phyloP scores from a whole-genome alignment of 1,139 yeast genomes.

The Nakaseomyces delphensis region DNA sequence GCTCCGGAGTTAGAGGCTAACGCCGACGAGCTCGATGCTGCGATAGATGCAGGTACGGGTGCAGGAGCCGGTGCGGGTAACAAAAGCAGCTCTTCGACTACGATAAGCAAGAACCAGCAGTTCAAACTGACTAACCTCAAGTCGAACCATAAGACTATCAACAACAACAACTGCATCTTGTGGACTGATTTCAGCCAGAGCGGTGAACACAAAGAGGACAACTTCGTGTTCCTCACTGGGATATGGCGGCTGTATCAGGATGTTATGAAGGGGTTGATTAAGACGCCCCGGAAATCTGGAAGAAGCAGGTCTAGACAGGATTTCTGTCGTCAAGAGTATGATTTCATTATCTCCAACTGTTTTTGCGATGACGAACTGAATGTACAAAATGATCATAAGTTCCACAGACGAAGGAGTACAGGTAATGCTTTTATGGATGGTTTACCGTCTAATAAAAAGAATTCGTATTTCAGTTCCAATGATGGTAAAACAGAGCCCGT shows the following conservation, averaged over 20 bases:
- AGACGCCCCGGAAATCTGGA: constrained; percentile 9
- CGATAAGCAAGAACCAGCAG: constrained; percentile 28
- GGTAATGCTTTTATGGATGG: background rate
- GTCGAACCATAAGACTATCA: constrained; percentile 21
- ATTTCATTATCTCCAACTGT: constrained; percentile 8
- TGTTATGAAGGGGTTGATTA: constrained; percentile 27
- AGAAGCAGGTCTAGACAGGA: constrained; percentile 8
- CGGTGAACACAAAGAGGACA: constrained; percentile 63
- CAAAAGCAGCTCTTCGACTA: constrained; percentile 8
- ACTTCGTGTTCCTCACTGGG: constrained; percentile 85
- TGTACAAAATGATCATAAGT: background rate
- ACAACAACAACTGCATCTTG: constrained; percentile 50
- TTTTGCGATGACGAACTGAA: constrained; percentile 2
- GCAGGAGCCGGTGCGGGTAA: background rate
- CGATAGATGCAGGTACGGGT: background rate
- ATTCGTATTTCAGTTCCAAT: no score
- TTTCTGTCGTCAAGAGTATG: constrained; percentile 13
- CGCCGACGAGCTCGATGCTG: background rate
- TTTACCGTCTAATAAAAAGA: background rate
- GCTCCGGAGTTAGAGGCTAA: background rate
- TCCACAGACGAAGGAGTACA: constrained; percentile 1
- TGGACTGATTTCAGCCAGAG: constrained; percentile 38
- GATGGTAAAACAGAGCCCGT: no score
- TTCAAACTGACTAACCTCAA: constrained; percentile 25
- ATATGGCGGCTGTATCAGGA: constrained; percentile 57